Conservation (phyloP, 306 rosid genomes). For the Pachyrhizus erosus region DNA sequence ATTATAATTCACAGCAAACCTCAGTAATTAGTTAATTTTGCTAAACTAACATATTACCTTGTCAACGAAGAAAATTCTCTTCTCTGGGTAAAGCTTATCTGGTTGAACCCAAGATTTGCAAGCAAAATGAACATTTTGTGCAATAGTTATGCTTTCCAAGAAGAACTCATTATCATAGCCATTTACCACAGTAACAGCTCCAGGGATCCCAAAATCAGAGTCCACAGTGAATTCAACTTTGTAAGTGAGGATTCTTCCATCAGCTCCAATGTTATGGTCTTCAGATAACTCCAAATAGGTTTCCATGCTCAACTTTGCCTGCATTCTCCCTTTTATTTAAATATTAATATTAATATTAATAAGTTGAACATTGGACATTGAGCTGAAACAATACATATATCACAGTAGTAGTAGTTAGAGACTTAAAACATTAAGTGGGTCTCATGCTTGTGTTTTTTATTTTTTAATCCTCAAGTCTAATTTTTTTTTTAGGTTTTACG, state of each 20-base stretch:
- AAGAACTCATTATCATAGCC: conserved; percentile 47
- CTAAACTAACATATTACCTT: conserved; percentile 40
- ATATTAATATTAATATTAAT: too few species aligned
- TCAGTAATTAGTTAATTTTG: neutral
- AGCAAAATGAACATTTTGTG: conserved; percentile 29
- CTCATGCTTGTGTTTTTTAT: too few species aligned
- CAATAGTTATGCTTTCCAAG: conserved; percentile 47
- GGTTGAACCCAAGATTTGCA: conserved; percentile 69
- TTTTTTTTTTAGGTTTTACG: too few species aligned
- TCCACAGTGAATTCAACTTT: conserved; percentile 51
- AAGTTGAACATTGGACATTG: too few species aligned
- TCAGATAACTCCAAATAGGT: conserved; percentile 39
- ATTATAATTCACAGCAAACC: neutral
- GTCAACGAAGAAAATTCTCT: conserved; percentile 52
- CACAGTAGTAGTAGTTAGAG: too few species aligned
- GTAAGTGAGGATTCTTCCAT: conserved; percentile 18
- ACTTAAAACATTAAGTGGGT: too few species aligned
- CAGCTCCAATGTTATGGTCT: neutral
- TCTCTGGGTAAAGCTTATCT: neutral
- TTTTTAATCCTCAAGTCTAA: too few species aligned
- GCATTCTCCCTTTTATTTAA: conserved; percentile 34
- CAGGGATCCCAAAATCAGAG: conserved; percentile 57
- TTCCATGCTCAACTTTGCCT: conserved; percentile 54
- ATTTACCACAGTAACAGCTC: conserved; percentile 46
- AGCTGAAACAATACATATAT: too few species aligned